A percentile compares a stretch with the other conserved stretches of the same genome.
phyloP scores from a whole-genome alignment of 164 flowering plant species.

The Magnolia sinica region DNA sequence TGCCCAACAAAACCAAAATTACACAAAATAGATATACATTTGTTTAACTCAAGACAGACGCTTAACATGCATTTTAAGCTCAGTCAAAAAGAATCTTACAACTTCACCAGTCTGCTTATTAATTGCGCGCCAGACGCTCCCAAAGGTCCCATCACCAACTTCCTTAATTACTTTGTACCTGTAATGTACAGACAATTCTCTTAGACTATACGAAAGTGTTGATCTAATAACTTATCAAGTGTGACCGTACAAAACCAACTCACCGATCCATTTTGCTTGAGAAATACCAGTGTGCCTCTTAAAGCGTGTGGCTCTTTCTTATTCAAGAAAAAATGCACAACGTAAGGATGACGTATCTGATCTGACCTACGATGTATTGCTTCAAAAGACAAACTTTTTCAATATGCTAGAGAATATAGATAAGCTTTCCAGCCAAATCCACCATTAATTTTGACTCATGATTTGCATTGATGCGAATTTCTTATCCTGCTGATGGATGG shows the following conservation, averaged over 20 bases:
- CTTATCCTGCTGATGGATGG: conserved; percentile 28
- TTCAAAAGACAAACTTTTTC: conserved; percentile 9
- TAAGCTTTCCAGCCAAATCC: conserved; percentile 38
- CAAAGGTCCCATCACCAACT: conserved; percentile 99
- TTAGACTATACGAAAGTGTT: not conserved
- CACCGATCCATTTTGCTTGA: conserved; percentile 74
- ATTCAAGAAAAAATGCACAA: conserved; percentile 26
- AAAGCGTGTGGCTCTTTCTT: conserved; percentile 27
- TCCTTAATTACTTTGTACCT: conserved; percentile 93
- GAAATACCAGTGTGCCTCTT: conserved; percentile 17
- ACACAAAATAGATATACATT: not conserved
- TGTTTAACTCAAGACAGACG: not conserved
- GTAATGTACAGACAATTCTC: conserved; percentile 1
- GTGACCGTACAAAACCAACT: conserved; percentile 5
- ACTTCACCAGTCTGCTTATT: conserved; percentile 90
- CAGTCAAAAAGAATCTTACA: conserved; percentile 41
- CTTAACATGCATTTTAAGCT: not conserved
- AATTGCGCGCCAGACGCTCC: conserved; percentile 91
- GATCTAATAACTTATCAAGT: too few relatives aligned
- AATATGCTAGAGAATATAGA: conserved; percentile 17
- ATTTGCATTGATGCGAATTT: conserved; percentile 19
- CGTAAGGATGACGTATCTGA: conserved; percentile 6
- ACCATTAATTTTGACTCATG: conserved; percentile 30
- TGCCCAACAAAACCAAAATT: conserved; percentile 16
- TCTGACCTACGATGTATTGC: conserved; percentile 15